A percentile compares a stretch with the other conserved stretches of the same genome.
Conservation (phyloP, 1,284 basidiomycete species). For the Pseudozyma flocculosa region DNA sequence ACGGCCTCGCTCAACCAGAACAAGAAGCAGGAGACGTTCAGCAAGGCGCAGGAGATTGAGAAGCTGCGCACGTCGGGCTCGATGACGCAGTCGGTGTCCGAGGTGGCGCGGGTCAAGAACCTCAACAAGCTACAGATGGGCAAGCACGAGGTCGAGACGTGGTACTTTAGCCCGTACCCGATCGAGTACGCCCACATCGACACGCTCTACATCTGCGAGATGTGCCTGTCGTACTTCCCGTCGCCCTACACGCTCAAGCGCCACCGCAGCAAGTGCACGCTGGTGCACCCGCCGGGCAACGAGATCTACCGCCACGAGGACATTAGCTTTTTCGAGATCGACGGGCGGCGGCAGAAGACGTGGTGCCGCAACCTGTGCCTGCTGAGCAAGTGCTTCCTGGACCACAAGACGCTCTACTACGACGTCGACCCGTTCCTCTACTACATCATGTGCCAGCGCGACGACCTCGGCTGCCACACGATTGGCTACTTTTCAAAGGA, state of each 20-base stretch:
- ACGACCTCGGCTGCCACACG: slow-evolving; percentile 86
- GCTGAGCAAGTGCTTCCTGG: slow-evolving; percentile 95
- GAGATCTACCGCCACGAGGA: slow-evolving; percentile 98
- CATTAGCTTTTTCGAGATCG: slow-evolving; percentile 97
- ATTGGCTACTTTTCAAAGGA: slow-evolving; percentile 99
- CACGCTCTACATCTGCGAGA: slow-evolving; percentile 95
- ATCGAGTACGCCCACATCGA: slow-evolving; percentile 95
- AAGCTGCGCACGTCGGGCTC: slow-evolving; percentile 95
- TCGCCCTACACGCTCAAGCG: slow-evolving; percentile 58
- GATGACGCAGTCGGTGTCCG: slow-evolving; percentile 97
- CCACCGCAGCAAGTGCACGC: slow-evolving; percentile 86
- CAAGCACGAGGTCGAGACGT: slow-evolving; percentile 91
- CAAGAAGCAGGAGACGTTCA: slow-evolving; percentile 63
- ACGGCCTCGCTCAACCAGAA: slow-evolving; percentile 61
- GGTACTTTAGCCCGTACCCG: slow-evolving; percentile 99
- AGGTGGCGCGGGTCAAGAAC: slow-evolving; percentile 97
- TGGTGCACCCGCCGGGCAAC: slow-evolving; percentile 96
- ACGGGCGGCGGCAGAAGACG: slow-evolving; percentile 89
- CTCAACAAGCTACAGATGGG: slow-evolving; percentile 95
- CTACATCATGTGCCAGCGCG: slow-evolving; percentile 91
- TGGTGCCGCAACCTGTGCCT: slow-evolving; percentile 98
- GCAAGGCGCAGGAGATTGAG: slow-evolving; percentile 98
- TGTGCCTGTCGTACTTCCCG: slow-evolving; percentile 66
- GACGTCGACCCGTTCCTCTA: slow-evolving; percentile 99
- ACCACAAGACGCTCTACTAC: slow-evolving; percentile 99